Percentiles rank a stretch among this genome's conserved stretches.
Conservation (phyloP, 2,329 filamentous ascomycete genomes). For the Niveomyces coronatus region DNA sequence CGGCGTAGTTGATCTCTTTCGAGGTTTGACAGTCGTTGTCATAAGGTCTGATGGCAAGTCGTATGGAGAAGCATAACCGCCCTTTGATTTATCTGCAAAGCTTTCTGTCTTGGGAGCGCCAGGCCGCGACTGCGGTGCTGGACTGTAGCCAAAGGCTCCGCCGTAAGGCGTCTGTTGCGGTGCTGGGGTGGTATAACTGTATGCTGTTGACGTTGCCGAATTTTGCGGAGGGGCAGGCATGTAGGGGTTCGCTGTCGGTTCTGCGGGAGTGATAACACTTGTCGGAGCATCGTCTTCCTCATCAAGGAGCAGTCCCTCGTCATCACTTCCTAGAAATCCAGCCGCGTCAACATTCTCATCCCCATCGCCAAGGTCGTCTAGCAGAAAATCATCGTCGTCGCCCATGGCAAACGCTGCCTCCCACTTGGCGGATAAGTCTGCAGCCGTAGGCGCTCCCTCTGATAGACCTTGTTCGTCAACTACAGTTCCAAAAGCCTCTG, state of each 20-base stretch:
- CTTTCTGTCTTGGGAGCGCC: constrained; percentile 57
- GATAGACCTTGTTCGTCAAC: constrained; percentile 15
- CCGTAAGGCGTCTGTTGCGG: constrained; percentile 18
- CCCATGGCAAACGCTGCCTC: constrained; percentile 68
- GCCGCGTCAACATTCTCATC: constrained; percentile 45
- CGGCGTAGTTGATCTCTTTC: constrained; percentile 52
- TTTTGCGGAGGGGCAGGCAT: constrained; percentile 6
- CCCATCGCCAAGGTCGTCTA: constrained; percentile 42
- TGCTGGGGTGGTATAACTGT: constrained; percentile 8
- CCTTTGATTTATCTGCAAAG: constrained; percentile 83
- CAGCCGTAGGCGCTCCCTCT: constrained; percentile 24
- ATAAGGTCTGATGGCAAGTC: constrained; percentile 82
- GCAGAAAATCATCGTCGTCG: constrained; percentile 54
- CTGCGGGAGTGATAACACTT: not conserved
- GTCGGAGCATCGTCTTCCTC: constrained; percentile 32
- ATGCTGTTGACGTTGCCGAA: constrained; percentile 9
- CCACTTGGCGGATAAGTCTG: constrained; percentile 73
- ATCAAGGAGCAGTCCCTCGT: constrained; percentile 76
- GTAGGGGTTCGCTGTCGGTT: constrained; percentile 11
- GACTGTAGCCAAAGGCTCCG: constrained; percentile 19
- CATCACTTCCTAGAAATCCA: constrained; percentile 69
- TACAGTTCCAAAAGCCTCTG: constrained; percentile 15
- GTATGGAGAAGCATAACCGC: constrained; percentile 88
- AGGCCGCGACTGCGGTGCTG: constrained; percentile 23
- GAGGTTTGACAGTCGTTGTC: constrained; percentile 45